Percentiles rank a stretch among this genome's conserved stretches.
These are phyloP conservation scores for Gymnopilus junonius DNA, from an alignment of 768 basidiomycete genomes.

Conservation along the genomic window DNA sequence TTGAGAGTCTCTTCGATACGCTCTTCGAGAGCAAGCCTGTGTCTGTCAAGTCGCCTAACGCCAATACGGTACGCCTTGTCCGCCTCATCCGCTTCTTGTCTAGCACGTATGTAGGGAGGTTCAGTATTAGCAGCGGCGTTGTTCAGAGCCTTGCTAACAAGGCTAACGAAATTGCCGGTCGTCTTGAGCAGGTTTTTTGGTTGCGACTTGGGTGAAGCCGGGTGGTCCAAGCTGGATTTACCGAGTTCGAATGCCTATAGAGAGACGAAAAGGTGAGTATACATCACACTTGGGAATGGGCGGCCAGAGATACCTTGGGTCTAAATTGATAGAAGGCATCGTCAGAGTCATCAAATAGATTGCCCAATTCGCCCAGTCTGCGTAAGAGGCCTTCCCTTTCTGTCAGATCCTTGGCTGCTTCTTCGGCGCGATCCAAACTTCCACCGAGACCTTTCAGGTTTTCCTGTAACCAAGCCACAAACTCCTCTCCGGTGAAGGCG, in stretches of 20 bases:
- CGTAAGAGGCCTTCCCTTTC: conserved; percentile 67
- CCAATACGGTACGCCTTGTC: conserved; percentile 80
- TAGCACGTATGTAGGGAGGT: conserved; percentile 68
- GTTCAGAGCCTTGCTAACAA: conserved; percentile 75
- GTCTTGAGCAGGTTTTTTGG: conserved; percentile 67
- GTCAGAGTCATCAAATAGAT: conserved; percentile 76
- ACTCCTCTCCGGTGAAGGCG: conserved; percentile 88
- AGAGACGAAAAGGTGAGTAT: conserved; percentile 17
- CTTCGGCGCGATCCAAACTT: conserved; percentile 78
- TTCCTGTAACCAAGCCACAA: conserved; percentile 81
- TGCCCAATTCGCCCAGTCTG: conserved; percentile 82
- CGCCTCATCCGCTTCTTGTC: conserved; percentile 81
- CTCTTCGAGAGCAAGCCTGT: conserved; percentile 86
- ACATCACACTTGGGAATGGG: not conserved
- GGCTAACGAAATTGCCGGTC: conserved; percentile 68
- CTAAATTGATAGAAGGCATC: conserved; percentile 88
- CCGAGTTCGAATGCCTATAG: conserved; percentile 65
- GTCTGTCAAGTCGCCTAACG: conserved; percentile 82
- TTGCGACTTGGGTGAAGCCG: conserved; percentile 31
- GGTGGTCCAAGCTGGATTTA: conserved; percentile 29
- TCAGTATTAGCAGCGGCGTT: conserved; percentile 55
- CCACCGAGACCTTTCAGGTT: conserved; percentile 81
- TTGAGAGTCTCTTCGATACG: conserved; percentile 83
- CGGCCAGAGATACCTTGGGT: conserved; percentile 57
- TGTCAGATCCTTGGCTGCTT: conserved; percentile 66